Percentiles rank a stretch among this genome's conserved stretches.
These are phyloP conservation scores for Zangia roseola DNA, from an alignment of 768 basidiomycete genomes.

Conservation along the genomic window DNA sequence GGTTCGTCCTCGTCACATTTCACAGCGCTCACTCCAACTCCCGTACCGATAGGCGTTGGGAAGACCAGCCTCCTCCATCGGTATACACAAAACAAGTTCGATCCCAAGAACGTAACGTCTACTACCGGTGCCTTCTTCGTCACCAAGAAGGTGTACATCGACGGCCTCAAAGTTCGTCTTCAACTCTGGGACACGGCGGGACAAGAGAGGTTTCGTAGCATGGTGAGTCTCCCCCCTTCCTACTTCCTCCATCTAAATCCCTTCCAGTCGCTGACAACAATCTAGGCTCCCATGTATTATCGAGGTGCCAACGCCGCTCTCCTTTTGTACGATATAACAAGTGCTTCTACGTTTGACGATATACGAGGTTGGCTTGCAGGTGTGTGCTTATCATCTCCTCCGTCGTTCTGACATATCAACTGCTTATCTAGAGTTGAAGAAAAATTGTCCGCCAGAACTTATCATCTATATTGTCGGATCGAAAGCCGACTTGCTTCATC, in stretches of 20 bases:
- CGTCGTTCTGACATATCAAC: background rate
- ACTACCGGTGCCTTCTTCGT: conserved; percentile 94
- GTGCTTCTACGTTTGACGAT: conserved; percentile 83
- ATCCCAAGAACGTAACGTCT: conserved; percentile 83
- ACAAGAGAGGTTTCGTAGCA: conserved; percentile 89
- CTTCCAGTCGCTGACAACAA: conserved; percentile 15
- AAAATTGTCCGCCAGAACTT: conserved; percentile 83
- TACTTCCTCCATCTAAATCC: conserved; percentile 8
- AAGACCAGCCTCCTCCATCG: conserved; percentile 90
- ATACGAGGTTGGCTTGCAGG: conserved; percentile 91
- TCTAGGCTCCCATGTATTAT: conserved; percentile 93
- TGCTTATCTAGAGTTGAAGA: conserved; percentile 68
- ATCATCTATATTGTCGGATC: conserved; percentile 95
- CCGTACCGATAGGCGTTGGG: conserved; percentile 65
- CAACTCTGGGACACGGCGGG: conserved; percentile 95
- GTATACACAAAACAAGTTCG: conserved; percentile 89
- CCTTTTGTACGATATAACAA: conserved; percentile 94
- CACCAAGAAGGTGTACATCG: conserved; percentile 85
- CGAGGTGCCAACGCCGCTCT: conserved; percentile 93
- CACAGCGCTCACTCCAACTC: conserved; percentile 17
- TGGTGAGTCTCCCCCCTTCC: conserved; percentile 49
- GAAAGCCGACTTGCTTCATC: conserved; percentile 76
- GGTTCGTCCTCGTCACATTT: conserved; percentile 36
- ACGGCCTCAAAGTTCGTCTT: conserved; percentile 81
- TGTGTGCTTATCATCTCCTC: conserved; percentile 30